phyloP scores from a whole-genome alignment of 805 yeast genomes.

The Nakazawaea ernobii region DNA sequence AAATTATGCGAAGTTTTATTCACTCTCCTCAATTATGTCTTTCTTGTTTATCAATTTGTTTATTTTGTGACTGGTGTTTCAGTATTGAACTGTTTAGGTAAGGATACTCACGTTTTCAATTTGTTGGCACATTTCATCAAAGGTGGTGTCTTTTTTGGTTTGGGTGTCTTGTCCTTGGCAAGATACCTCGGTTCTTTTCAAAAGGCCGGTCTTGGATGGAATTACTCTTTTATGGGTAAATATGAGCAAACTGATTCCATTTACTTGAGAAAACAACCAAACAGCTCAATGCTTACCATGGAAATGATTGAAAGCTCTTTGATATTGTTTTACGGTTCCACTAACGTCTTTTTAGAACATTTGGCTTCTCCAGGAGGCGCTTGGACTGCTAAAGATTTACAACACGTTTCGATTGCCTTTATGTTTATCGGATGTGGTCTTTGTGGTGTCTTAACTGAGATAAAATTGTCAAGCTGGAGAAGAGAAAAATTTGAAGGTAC shows the following conservation, averaged over 20 bases:
- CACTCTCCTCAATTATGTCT: constrained; percentile 53
- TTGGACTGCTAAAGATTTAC: constrained; percentile 88
- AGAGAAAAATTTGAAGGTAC: constrained; percentile 18
- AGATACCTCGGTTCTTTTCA: constrained; percentile 82
- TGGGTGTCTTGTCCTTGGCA: constrained; percentile 77
- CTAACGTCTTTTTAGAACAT: constrained; percentile 89
- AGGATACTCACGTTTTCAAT: constrained; percentile 64
- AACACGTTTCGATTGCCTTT: constrained; percentile 87
- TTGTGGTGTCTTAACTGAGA: constrained; percentile 81
- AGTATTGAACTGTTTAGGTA: constrained; percentile 65
- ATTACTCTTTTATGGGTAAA: constrained; percentile 30
- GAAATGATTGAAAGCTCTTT: constrained; percentile 78
- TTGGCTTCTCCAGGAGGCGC: constrained; percentile 70
- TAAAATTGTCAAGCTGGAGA: constrained; percentile 60
- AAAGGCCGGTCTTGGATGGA: constrained; percentile 90
- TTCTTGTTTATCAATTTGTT: constrained; percentile 53
- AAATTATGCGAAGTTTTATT: constrained; percentile 33
- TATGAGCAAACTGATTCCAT: constrained; percentile 19
- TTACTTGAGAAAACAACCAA: constrained; percentile 35
- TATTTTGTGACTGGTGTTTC: constrained; percentile 56
- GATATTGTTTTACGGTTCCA: constrained; percentile 81
- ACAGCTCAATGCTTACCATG: constrained; percentile 56
- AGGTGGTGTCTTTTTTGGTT: constrained; percentile 79
- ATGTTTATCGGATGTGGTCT: constrained; percentile 89
- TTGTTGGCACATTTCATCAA: constrained; percentile 92